Base-by-base conservation (phyloP, 2,329 filamentous ascomycete species). In the Fusarium sp. region DNA sequence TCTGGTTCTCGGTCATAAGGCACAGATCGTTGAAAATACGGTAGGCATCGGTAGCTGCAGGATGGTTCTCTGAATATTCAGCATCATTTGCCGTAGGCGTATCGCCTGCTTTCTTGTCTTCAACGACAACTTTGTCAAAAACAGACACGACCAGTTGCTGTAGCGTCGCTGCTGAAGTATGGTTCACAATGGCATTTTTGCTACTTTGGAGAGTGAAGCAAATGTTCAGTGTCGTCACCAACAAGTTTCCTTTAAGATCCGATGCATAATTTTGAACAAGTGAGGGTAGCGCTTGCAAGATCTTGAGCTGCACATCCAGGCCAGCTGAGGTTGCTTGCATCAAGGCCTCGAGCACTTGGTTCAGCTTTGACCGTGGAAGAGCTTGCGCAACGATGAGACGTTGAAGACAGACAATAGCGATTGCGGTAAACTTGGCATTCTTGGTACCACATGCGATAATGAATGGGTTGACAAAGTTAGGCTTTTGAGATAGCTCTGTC, bases 131-230 rank as follows among this genome's bases (percentile, higher is more conserved):
- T 80, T 97, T 96, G 80, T 98, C 96, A 81, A 98, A 98, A 0
- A 97, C 93, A 2, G 93, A 92, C 37, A 96, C 94, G 12, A 98
- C 91, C 19, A 99, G 88, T 81, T 98, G 96, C 82, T 98, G 95
- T 60, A 99, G 85, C 5, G 96, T 98, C n/a, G 96, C 96, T 31
- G 95, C 94, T 15, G 96, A 96, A 3, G 97, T 98, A 76, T 97
- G 97, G 79, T 95, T 97, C 75, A 99, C 94, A 57, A 97, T 94
- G 31, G 92, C 90, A 83, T 95, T 97, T 83, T 98, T 98, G 81
- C 93, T 96, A 63, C 90, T 92, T 82, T 98, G 95, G 54, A 99
- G 83, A 56, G 94, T 92, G 68, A 96, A 96, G 83, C 96, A 98
- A 79, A 97, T 94, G 79, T 97, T 95, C 73, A 99, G 83, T 1